These are phyloP conservation scores for Vitis cinerea DNA, from an alignment of 164 flowering plant genomes.

Conservation along the genomic window DNA sequence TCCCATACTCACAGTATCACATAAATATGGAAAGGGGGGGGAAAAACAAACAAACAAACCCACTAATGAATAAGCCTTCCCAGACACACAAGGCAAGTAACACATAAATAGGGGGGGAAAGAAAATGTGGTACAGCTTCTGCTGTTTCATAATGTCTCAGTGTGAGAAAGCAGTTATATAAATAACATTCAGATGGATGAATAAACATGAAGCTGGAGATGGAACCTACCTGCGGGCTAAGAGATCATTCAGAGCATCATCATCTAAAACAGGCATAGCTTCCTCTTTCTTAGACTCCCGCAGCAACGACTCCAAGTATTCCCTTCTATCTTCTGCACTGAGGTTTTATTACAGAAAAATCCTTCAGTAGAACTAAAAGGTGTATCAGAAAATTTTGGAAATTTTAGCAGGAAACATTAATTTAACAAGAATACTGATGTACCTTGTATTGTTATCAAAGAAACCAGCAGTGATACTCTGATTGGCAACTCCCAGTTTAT, in stretches of 20 bases:
- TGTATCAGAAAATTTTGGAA: background rate
- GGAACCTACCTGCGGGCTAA: constrained; percentile 70
- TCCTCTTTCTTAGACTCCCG: constrained; percentile 98
- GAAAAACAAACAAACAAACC: too few species aligned
- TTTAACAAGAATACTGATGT: background rate
- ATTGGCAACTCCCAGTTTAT: constrained; percentile 98
- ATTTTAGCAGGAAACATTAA: background rate
- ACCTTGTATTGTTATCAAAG: constrained; percentile 98
- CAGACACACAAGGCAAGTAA: too few species aligned
- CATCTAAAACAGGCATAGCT: constrained; percentile 83
- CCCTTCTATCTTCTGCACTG: constrained; percentile 99
- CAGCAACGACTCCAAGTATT: constrained; percentile 90
- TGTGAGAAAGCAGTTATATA: background rate
- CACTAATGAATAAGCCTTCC: too few species aligned
- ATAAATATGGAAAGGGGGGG: too few species aligned
- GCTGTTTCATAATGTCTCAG: background rate
- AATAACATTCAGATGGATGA: background rate
- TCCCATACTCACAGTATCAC: too few species aligned
- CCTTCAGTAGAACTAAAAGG: background rate
- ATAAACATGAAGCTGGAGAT: background rate
- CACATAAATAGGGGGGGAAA: too few species aligned
- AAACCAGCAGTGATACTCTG: constrained; percentile 99
- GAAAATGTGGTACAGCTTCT: background rate
- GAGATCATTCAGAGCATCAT: constrained; percentile 83
- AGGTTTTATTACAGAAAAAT: constrained; percentile 9